Evolutionary conservation across 2,329 filamentous ascomycete species (phyloP).

Genomic region (Pezicula radicicola): DNA sequence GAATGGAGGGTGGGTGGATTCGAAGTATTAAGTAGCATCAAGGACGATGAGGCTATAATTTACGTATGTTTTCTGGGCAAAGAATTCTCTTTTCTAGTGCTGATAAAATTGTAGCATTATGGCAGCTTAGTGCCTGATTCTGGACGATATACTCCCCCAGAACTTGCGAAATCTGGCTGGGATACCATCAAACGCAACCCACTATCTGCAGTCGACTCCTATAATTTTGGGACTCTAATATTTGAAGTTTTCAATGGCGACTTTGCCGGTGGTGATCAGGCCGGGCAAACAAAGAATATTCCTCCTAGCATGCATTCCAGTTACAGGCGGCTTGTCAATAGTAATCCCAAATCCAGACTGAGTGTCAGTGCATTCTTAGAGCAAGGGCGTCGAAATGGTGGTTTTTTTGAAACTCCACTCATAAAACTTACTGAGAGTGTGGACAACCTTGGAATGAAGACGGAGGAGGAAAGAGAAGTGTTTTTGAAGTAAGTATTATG

Average conservation of each 20-base stretch:
- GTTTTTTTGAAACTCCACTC: constrained; percentile 89
- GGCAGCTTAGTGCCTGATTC: constrained; percentile 86
- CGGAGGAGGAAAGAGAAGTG: constrained; percentile 75
- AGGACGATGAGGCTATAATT: constrained; percentile 91
- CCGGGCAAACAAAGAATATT: constrained; percentile 80
- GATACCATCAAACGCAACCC: constrained; percentile 82
- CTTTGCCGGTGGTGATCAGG: constrained; percentile 73
- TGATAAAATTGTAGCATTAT: constrained; percentile 58
- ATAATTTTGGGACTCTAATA: constrained; percentile 78
- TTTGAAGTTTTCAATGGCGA: constrained; percentile 90
- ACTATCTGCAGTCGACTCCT: constrained; percentile 79
- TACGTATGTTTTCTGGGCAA: constrained; percentile 51
- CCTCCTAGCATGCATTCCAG: constrained; percentile 85
- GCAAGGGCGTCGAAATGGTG: constrained; percentile 75
- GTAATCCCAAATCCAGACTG: constrained; percentile 84
- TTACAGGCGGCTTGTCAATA: constrained; percentile 85
- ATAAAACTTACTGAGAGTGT: constrained; percentile 92
- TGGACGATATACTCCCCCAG: constrained; percentile 79
- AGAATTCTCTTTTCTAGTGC: constrained; percentile 1
- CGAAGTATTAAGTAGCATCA: constrained; percentile 89
- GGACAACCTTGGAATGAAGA: constrained; percentile 88
- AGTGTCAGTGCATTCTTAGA: constrained; percentile 85
- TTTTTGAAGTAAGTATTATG: constrained; percentile 63
- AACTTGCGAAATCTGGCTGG: constrained; percentile 86
- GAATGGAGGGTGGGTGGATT: constrained; percentile 98